A percentile compares a stretch with the other conserved stretches of the same genome.
Evolutionary conservation across 495 filamentous ascomycete genomes (phyloP).

Genomic region (Acidomyces sp.): DNA sequence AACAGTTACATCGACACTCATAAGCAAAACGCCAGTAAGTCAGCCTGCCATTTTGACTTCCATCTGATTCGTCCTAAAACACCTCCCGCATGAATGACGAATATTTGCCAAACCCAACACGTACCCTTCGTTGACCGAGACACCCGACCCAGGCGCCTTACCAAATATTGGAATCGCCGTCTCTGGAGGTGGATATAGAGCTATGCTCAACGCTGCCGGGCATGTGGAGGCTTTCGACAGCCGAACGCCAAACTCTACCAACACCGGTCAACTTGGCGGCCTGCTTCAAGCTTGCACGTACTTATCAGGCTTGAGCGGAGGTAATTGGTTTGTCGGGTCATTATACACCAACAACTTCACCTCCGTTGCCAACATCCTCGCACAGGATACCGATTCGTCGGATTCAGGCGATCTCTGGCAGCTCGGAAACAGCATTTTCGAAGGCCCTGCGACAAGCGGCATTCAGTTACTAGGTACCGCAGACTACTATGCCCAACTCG

Average conservation of each 20-base stretch:
- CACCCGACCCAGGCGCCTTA: too few species aligned
- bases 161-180: slow-evolving; percentile 52
- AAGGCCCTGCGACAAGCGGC: slow-evolving; percentile 44
- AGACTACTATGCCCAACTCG: slow-evolving; percentile 55
- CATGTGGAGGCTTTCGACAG: slow-evolving; percentile 73
- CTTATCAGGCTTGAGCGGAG: slow-evolving; percentile 71
- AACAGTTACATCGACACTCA: slow-evolving; percentile 50
- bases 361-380: slow-evolving; percentile 50
- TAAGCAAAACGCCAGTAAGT: slow-evolving; percentile 42
- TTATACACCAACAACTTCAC: slow-evolving; percentile 87
- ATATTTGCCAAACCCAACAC: too few species aligned
- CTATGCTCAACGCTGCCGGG: slow-evolving; percentile 79
- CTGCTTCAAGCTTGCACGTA: slow-evolving; percentile 78
- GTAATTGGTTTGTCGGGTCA: slow-evolving; percentile 76
- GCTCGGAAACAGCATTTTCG: slow-evolving; percentile 63
- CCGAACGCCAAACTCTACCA: slow-evolving; percentile 53
- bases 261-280: slow-evolving; percentile 63
- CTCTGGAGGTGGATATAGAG: slow-evolving; percentile 68
- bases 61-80: too few species aligned
- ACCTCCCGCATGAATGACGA: too few species aligned
- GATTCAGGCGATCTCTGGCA: slow-evolving; percentile 51
- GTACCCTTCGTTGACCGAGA: too few species aligned
- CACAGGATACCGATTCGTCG: slow-evolving; percentile 41
- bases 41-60: too few species aligned
- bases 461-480: slow-evolving; percentile 37